Evolutionary conservation across 768 basidiomycete genomes (phyloP).

Genomic region (Mycena pura): DNA sequence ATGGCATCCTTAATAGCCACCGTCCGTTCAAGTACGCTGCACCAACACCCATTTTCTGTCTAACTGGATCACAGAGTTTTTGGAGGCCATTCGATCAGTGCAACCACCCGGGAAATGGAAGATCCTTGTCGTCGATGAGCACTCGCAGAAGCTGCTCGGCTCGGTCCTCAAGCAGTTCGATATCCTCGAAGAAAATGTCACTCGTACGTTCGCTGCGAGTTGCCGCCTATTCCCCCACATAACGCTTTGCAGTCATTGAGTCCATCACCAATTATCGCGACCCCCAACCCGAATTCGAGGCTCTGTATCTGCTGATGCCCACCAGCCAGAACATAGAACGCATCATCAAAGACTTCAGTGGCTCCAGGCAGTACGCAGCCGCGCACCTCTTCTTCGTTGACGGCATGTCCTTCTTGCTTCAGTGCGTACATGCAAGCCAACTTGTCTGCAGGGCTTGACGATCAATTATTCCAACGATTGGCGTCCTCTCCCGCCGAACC

Average conservation of each 20-base stretch:
- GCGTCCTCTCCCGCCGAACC: constrained; percentile 80
- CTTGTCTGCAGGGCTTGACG: constrained; percentile 66
- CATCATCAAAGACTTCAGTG: constrained; percentile 82
- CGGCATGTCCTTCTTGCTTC: constrained; percentile 47
- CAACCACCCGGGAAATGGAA: constrained; percentile 93
- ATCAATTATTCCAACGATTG: constrained; percentile 77
- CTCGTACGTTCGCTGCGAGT: constrained; percentile 64
- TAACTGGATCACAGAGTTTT: constrained; percentile 63
- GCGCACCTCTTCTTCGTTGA: constrained; percentile 96
- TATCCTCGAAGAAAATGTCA: constrained; percentile 95
- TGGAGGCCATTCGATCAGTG: constrained; percentile 87
- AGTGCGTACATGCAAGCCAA: neutral
- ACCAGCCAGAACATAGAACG: constrained; percentile 94
- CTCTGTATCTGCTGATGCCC: constrained; percentile 93
- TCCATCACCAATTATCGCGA: constrained; percentile 84
- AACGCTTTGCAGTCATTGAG: constrained; percentile 77
- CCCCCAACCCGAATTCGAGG: constrained; percentile 86
- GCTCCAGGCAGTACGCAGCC: constrained; percentile 73
- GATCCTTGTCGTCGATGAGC: constrained; percentile 95
- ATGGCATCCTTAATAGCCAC: constrained; percentile 55
- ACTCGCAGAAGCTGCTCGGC: constrained; percentile 83
- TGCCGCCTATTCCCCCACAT: constrained; percentile 7
- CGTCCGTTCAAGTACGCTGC: constrained; percentile 52
- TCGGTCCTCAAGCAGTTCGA: constrained; percentile 93
- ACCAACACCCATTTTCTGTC: constrained; percentile 9